Evolutionary conservation across 2,329 filamentous ascomycete species (phyloP).

Genomic region (Drechslera avenae): DNA sequence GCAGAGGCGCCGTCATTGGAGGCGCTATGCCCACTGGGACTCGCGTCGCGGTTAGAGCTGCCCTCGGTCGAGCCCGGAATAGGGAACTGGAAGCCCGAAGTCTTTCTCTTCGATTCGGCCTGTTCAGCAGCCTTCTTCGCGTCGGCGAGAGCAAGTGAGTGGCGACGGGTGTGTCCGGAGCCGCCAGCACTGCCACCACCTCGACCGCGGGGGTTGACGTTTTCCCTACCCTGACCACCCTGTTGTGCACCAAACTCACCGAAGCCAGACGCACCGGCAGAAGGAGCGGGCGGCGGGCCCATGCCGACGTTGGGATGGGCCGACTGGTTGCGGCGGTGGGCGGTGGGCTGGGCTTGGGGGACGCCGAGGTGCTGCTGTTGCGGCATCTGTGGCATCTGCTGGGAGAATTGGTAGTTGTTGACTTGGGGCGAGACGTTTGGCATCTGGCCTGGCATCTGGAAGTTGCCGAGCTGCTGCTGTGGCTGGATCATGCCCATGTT

Average conservation of each 20-base stretch:
- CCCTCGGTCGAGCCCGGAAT: constrained; percentile 68
- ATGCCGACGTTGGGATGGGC: constrained; percentile 91
- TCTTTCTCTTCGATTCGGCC: constrained; percentile 94
- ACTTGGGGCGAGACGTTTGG: constrained; percentile 75
- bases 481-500: constrained; percentile 95
- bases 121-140: constrained; percentile 97
- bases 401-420: constrained; percentile 86
- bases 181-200: constrained; percentile 70
- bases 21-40: constrained; percentile 57
- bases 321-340: constrained; percentile 97
- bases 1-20: constrained; percentile 38
- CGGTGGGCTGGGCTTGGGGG: constrained; percentile 74
- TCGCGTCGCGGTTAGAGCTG: constrained; percentile 59
- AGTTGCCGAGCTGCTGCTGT: constrained; percentile 73
- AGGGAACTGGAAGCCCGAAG: constrained; percentile 93
- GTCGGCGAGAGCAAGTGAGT: constrained; percentile 92
- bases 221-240: constrained; percentile 66
- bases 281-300: constrained; percentile 90
- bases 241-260: constrained; percentile 74
- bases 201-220: constrained; percentile 71
- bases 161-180: constrained; percentile 83
- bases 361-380: constrained; percentile 67
- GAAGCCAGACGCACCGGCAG: constrained; percentile 84
- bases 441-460: constrained; percentile 71
- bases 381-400: constrained; percentile 59